Evolutionary conservation across 176 grass and related monocot genomes (phyloP), one percentile per base, ranked within the genome.

Genomic region (Chloris gayana): DNA sequence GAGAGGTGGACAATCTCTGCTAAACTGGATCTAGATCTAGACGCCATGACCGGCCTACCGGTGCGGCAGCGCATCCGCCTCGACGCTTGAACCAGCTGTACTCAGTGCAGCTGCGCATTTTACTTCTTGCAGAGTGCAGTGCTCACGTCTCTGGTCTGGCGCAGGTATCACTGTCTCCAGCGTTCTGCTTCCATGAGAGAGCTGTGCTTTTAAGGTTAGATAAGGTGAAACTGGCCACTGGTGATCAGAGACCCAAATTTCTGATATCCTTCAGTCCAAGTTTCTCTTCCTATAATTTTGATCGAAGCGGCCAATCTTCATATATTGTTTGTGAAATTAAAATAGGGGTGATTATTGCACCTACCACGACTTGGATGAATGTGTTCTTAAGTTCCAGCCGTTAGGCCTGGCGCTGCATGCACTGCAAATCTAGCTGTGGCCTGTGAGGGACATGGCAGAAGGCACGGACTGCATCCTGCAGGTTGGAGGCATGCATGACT

Each of bases 401-500:
- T 74, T 83, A 41, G 4, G 8, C 10, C 58, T 34, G 46, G 35
- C 35, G 7, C 26, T 25, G 72, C 66, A 5, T 37, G 57, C 72
- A 71, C 61, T 65, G 67, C 58, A 83, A 64, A 72, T 38, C 58
- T 58, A 9, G 56, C 19, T 32, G 71, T 64, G 54, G 42, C 30
- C 72, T 27, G 13, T 9, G 50, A 73, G 76, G 76, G 45, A 18
- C 56, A 80, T 37, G 14, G 56, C 44, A 71, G 35, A 72, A 49
- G 68, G 68, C 85, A 83, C 78, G 58, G 30, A 3, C 74, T 38
- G 65, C 66, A 77, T 87, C 79, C 79, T 56, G 67, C 80, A 83
- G 68, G 58, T 22, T 12, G 58, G 33, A 10, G 14, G 26, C 72
- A 82, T 64, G 72, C 25, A 71, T 54, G 64, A 82, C 79, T 65